Percentiles rank a stretch among this genome's conserved stretches.
Conservation (phyloP, 768 basidiomycete genomes). For the Clathrus columnatus region DNA sequence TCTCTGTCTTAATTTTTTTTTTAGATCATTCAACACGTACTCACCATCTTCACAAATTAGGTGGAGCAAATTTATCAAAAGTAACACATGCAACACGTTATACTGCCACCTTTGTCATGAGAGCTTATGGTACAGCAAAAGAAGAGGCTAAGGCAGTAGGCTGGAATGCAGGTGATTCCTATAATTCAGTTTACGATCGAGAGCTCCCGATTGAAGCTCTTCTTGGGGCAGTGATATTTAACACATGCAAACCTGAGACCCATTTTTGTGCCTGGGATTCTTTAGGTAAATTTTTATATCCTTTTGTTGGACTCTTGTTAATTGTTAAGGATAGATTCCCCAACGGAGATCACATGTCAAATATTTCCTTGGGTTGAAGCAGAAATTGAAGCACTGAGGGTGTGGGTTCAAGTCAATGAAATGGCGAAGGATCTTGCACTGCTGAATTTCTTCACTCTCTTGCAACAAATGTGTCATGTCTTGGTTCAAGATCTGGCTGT, state of each 20-base stretch:
- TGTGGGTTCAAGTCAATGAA: background rate
- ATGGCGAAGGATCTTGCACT: constrained; percentile 21
- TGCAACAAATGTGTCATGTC: constrained; percentile 20
- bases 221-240: constrained; percentile 25
- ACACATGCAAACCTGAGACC: constrained; percentile 18
- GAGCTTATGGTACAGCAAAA: constrained; percentile 21
- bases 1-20: background rate
- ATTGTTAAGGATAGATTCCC: constrained; percentile 15
- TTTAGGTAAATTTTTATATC: constrained; percentile 17
- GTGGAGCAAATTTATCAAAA: constrained; percentile 21
- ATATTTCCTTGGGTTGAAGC: constrained; percentile 25
- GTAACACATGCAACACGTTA: constrained; percentile 24
- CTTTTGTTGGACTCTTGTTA: background rate
- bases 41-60: constrained; percentile 18
- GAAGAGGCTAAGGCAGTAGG: constrained; percentile 24
- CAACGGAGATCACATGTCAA: constrained; percentile 10
- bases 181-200: constrained; percentile 22
- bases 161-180: constrained; percentile 24
- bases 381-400: constrained; percentile 12
- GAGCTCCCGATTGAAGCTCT: constrained; percentile 22
- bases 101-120: constrained; percentile 23
- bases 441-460: constrained; percentile 20
- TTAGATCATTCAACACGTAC: constrained; percentile 22
- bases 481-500: constrained; percentile 29
- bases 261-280: constrained; percentile 19